These are phyloP conservation scores for Arthroderma uncinatum DNA, from an alignment of 2,329 filamentous ascomycete genomes.

Conservation along the genomic window DNA sequence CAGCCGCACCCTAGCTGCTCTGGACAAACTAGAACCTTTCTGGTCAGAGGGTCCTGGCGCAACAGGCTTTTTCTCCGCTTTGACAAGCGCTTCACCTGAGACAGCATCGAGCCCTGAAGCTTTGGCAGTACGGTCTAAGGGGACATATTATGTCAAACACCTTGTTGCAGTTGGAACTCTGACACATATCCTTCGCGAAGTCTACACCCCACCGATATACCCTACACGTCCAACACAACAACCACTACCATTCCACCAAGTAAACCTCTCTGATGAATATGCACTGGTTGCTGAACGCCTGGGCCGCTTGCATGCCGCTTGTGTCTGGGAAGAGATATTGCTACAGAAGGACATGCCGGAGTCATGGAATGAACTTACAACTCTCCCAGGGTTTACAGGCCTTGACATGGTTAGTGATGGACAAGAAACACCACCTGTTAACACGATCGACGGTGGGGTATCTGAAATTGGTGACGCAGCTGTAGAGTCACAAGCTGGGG, in stretches of 20 bases:
- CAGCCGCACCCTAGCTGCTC: slow-evolving; percentile 57
- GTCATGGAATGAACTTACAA: slow-evolving; percentile 40
- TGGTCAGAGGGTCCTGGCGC: slow-evolving; percentile 42
- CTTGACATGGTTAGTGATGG: slow-evolving; percentile 34
- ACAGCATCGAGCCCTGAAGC: slow-evolving; percentile 19
- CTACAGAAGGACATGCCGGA: slow-evolving; percentile 63
- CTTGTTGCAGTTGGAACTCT: slow-evolving; percentile 67
- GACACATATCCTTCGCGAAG: slow-evolving; percentile 60
- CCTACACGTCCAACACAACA: slow-evolving; percentile 51
- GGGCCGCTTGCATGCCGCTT: slow-evolving; percentile 65
- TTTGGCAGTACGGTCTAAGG: slow-evolving; percentile 41
- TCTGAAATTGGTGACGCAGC: slow-evolving; percentile 12
- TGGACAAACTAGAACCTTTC: slow-evolving; percentile 58
- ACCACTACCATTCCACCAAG: slow-evolving; percentile 55
- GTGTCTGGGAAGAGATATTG: slow-evolving; percentile 73
- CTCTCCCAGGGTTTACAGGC: slow-evolving; percentile 28
- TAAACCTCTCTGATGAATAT: slow-evolving; percentile 82
- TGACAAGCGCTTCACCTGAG: slow-evolving; percentile 36
- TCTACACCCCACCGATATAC: slow-evolving; percentile 55
- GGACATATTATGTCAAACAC: slow-evolving; percentile 68
- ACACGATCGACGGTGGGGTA: slow-evolving; percentile 16
- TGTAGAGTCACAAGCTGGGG: slow-evolving; percentile 19
- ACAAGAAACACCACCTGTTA: slow-evolving; percentile 16
- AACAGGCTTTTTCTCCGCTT: slow-evolving; percentile 53
- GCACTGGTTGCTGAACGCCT: slow-evolving; percentile 60